Evolutionary conservation across 164 flowering plant species (phyloP), one percentile per base, ranked within the genome.

Genomic region (Annona squamosa): DNA sequence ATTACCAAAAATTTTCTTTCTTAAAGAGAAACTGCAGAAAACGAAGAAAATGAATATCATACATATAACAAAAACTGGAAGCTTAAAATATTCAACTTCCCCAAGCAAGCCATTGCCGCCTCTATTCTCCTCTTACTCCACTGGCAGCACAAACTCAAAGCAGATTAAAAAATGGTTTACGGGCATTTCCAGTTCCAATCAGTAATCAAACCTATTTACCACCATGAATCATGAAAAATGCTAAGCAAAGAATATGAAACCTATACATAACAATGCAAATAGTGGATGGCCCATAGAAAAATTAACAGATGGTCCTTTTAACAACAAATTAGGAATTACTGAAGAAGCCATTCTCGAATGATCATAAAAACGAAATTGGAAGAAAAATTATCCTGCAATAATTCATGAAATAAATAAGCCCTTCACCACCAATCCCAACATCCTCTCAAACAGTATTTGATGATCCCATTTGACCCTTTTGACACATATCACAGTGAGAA

Each of bases 401-500:
- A 77, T 73, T 68, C 17, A 46, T n/a, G 68, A 75, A 74, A 65
- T 43, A 73, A 76, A 77, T 73, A 46, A 81, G 63, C 81, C 61
- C 61, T 77, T 76, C 75, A 69, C 74, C 71, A 73, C 70, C 16
- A 65, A 69, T 71, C 68, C 79, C 77, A 73, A 71, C 79, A 64
- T 76, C 68, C 66, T 48, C 73, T 74, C 62, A 81, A 48, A 71
- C 4, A 46, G 4, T 69, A 70, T 63, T 73, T 72, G 71, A 63
- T 70, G 64, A 65, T 67, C 74, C 72, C 74, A 52, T 46, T 47
- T 74, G 73, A 65, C 65, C 67, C 48, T 76, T 76, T 63, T 73
- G 67, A 66, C 62, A 64, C 43, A 75, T 73, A 70, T 18, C 70
- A 62, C 69, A 65, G 79, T 72, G 66, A 65, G 46, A 82, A 78